Base-by-base conservation (phyloP, 2,329 filamentous ascomycete genomes). In the Pseudogymnoascus sp. region DNA sequence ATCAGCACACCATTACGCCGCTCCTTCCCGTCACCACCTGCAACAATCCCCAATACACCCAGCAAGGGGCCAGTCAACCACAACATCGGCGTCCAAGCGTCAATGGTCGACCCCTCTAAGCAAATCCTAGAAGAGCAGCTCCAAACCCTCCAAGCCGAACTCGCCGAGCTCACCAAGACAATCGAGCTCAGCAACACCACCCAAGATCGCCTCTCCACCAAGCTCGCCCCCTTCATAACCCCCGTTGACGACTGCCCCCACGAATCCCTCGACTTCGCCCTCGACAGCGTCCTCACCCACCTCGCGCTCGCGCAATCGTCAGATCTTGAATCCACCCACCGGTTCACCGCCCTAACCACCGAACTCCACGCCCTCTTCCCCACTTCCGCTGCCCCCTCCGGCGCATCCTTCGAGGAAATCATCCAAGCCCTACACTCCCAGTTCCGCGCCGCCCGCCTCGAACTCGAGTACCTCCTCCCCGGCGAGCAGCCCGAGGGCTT, bases 381-480 rank as follows among this genome's bases (percentile, higher is more conserved):
- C 0, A 78, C 80, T 0, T 61, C 72, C n/a, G 78, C 79, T n/a
- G 77, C 82, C 62, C 64, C 64, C 5, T 69, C 68, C 10, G 69
- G 71, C 39, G 64, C 65, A n/a, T 63, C 62, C 0, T 68, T 86
- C 6, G 64, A 74, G 1, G 75, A 78, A 0, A 76, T 87, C 10
- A 70, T 76, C 0, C 65, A 74, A 1, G 31, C 31, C 0, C 48
- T 55, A 1, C 25, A 55, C 27, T 31, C 27, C 8, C 76, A 79
- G 1, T 82, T 87, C 72, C 80, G 83, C 18, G 71, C 79, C 1
- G 84, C 83, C 1, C 79, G 84, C 1, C 73, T 86, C 0, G 83
- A 87, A 66, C 78, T 87, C 2, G 84, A 87, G 70, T 86, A 86
- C 67, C 76, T 86, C 18, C 81, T 79, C 0, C 84, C 84, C 0